Conservation (phyloP, 345 rosid genomes). For the Durio zibethinus region DNA sequence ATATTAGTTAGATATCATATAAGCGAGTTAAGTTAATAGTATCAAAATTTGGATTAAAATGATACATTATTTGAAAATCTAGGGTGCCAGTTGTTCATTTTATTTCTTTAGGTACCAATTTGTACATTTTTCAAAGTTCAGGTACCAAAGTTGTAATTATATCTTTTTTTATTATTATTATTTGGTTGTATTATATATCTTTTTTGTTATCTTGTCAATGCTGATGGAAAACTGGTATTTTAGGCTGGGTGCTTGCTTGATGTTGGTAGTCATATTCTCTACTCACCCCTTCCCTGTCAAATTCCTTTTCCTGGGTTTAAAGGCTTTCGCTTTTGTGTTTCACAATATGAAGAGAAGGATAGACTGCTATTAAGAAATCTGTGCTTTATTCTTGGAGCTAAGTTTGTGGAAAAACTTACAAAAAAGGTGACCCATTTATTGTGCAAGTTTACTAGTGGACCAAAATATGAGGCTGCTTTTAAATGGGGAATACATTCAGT, state of each 20-base stretch:
- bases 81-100: no score
- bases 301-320: conserved; percentile 83
- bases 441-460: conserved; percentile 71
- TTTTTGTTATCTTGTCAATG: conserved; percentile 18
- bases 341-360: conserved; percentile 79
- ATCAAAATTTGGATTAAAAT: no score
- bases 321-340: conserved; percentile 70
- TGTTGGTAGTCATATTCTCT: conserved; percentile 74
- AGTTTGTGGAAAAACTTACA: conserved; percentile 55
- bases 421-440: conserved; percentile 82
- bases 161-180: neutral
- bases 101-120: no score
- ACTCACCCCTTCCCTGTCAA: conserved; percentile 84
- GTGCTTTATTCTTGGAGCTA: conserved; percentile 83
- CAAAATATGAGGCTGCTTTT: conserved; percentile 73
- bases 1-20: no score
- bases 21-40: no score
- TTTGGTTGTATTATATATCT: conserved; percentile 12
- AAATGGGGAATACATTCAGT: conserved; percentile 64
- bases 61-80: no score
- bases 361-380: conserved; percentile 65
- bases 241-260: conserved; percentile 82
- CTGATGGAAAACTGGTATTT: conserved; percentile 34
- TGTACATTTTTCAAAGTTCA: no score
- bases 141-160: neutral